Base-by-base conservation (phyloP, 2,329 filamentous ascomycete species). In the Fusarium graminum region DNA sequence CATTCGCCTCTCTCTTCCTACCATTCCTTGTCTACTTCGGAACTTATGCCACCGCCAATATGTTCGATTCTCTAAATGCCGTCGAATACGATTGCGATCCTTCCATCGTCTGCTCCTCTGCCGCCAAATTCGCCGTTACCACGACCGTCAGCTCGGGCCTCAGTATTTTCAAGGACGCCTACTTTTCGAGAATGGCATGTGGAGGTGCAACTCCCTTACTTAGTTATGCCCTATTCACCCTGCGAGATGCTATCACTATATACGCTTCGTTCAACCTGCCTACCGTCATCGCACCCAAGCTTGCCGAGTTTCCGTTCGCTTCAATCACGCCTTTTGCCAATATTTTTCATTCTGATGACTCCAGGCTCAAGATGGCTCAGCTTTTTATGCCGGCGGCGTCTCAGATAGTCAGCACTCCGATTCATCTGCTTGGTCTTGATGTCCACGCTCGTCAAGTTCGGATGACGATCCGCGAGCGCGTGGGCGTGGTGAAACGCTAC, bases 1-100 rank as follows among this genome's bases (percentile, higher is more conserved):
- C 68, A 9, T 49, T 72, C 12, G 67, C 54, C 4, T 61, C 66
- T 8, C 66, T 71, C 28, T 64, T 72, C 32, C 56, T 72, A 28
- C 70, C 70, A 1, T 70, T 71, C 19, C 68, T 72, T 10, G 70
- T 72, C 47, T 72, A 72, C 40, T 72, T 72, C 39, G 70, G 70
- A 42, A 72, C 70, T 26, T 72, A 72, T 28, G 70, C 70, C 3
- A 72, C 70, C 1, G 68, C 70, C 42, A 72, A 72, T 50, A 51
- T 72, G 39, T 72, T 72, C 38, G 70, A 72, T 26, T 68, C 70
- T 6, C 62, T 72, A 28, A 58, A 72, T 13, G 66, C 70, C 3
- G 56, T 65, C 17, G 47, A 59, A 19, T 54, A 68, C 52, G 58
- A 58, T 29, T 63, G 47, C 49, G 50, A 72, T 11, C 66, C 66